phyloP scores from a whole-genome alignment of 2,329 filamentous ascomycete genomes.

The Sporothrix globosa region DNA sequence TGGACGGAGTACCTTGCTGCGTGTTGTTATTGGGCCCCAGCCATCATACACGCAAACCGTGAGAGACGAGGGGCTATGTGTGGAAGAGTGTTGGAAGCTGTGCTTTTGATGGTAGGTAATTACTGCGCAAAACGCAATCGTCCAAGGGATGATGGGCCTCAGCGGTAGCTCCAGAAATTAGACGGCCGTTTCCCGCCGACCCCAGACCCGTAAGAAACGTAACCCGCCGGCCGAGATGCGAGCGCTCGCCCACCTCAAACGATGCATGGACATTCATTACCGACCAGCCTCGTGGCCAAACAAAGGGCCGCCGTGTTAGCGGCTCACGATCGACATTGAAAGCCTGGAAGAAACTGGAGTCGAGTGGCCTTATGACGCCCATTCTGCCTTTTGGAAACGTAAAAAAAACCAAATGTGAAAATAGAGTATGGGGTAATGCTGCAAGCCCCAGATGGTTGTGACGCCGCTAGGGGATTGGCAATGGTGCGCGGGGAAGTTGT shows the following conservation, averaged over 20 bases:
- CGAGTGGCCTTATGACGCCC: background rate
- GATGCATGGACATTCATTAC: background rate
- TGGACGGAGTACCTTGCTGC: too few species aligned
- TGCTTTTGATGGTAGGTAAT: background rate
- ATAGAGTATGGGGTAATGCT: background rate
- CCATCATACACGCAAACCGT: background rate
- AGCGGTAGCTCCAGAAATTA: background rate
- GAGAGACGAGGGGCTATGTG: background rate
- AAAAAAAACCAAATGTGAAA: background rate
- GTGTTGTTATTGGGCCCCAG: background rate
- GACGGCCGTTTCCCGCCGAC: constrained; percentile 24
- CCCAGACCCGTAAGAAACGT: background rate
- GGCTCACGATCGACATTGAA: background rate
- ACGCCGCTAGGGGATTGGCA: constrained; percentile 11
- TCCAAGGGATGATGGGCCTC: background rate
- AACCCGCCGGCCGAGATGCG: constrained; percentile 17
- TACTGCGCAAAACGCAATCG: background rate
- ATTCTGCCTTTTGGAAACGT: background rate
- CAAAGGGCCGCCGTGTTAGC: background rate
- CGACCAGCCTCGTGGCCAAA: constrained; percentile 13
- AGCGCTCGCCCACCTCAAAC: constrained; percentile 8
- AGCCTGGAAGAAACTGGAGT: background rate
- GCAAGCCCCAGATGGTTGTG: constrained; percentile 6
- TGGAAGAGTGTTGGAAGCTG: background rate
- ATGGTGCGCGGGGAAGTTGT: background rate